A percentile compares a stretch with the other conserved stretches of the same genome.
Conservation (phyloP, 2,329 filamentous ascomycete genomes). For the Pseudocercospora macadamiae region DNA sequence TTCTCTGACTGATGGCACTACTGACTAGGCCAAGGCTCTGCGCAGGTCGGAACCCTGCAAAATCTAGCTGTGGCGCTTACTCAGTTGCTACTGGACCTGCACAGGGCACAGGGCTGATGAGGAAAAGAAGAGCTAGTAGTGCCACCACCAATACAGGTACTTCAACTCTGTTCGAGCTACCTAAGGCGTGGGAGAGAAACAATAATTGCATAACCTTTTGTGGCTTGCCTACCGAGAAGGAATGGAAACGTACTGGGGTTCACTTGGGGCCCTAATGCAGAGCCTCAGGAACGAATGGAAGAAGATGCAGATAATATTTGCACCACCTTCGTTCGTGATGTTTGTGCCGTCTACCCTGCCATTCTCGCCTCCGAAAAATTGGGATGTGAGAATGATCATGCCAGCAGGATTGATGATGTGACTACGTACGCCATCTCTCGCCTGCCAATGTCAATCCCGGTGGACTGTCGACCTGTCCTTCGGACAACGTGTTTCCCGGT, state of each 20-base stretch:
- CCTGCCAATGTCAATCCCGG: background rate
- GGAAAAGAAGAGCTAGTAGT: background rate
- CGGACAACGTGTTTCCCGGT: background rate
- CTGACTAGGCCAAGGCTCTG: background rate
- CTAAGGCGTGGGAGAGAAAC: constrained; percentile 9
- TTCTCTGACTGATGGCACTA: too few relatives aligned
- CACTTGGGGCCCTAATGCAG: background rate
- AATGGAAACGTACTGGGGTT: background rate
- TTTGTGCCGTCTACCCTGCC: background rate
- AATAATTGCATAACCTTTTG: background rate
- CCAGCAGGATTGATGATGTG: background rate
- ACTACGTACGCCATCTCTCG: too few relatives aligned
- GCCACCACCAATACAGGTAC: constrained; percentile 1
- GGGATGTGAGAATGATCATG: background rate
- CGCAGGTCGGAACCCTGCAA: background rate
- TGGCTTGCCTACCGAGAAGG: constrained; percentile 4
- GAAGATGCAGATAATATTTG: background rate
- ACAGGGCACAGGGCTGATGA: constrained; percentile 7
- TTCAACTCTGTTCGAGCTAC: constrained; percentile 4
- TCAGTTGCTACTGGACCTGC: background rate
- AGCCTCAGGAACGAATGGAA: constrained; percentile 8
- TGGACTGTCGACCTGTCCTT: background rate
- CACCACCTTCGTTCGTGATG: background rate
- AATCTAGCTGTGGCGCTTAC: constrained; percentile 8
- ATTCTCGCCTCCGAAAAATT: background rate